These are phyloP conservation scores for Pharus latifolius DNA, from an alignment of 176 grass and related monocot species.

Conservation along the genomic window DNA sequence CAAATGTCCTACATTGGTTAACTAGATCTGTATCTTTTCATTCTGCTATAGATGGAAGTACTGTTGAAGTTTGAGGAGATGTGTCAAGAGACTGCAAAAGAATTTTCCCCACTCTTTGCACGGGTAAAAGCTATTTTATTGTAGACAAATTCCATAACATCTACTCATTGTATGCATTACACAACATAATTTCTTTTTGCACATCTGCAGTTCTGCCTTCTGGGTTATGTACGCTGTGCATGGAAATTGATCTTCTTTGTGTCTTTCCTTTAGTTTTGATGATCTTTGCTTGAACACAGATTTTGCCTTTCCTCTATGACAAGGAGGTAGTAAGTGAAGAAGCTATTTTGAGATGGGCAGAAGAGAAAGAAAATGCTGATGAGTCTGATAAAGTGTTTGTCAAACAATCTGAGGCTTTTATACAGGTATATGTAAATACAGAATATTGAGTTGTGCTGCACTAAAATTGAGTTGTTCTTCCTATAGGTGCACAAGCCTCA, in stretches of 20 bases:
- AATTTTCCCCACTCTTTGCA: constrained; percentile 62
- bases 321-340: constrained; percentile 73
- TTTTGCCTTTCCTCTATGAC: constrained; percentile 56
- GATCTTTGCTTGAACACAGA: constrained; percentile 22
- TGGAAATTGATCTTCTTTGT: neutral
- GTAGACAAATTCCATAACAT: neutral
- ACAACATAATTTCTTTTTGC: neutral
- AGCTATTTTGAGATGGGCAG: constrained; percentile 78
- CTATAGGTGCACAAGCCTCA: neutral
- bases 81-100: constrained; percentile 67
- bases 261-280: neutral
- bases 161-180: neutral
- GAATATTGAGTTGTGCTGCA: neutral
- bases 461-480: neutral
- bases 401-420: constrained; percentile 63
- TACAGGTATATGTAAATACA: constrained; percentile 43
- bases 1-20: neutral
- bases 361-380: constrained; percentile 68
- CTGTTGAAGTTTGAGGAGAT: constrained; percentile 98
- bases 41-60: constrained; percentile 72
- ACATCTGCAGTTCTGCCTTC: neutral
- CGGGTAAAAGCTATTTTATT: constrained; percentile 24
- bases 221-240: neutral
- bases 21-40: neutral
- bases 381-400: constrained; percentile 84